These are phyloP conservation scores for Chimonanthus praecox DNA, from an alignment of 164 flowering plant genomes.

Conservation along the genomic window DNA sequence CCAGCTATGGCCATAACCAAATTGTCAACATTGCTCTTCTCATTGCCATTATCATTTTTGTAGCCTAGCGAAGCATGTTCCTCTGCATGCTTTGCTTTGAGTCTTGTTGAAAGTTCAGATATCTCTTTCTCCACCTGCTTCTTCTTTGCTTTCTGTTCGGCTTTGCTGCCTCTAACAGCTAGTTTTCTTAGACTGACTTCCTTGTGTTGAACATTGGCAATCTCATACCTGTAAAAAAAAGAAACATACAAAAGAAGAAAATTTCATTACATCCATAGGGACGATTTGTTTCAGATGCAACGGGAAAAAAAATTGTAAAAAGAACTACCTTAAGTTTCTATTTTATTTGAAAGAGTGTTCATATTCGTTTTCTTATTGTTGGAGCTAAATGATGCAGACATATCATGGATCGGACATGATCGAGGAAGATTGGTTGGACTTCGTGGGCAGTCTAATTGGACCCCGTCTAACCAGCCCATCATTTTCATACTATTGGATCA, in stretches of 20 bases:
- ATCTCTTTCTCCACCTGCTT: constrained; percentile 93
- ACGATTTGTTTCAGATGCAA: background rate
- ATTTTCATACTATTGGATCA: too few species aligned
- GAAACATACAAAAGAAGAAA: background rate
- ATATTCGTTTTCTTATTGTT: too few species aligned
- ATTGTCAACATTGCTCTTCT: constrained; percentile 44
- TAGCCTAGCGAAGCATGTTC: constrained; percentile 83
- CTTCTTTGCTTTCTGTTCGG: constrained; percentile 93
- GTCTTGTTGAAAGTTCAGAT: constrained; percentile 53
- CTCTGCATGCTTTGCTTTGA: constrained; percentile 68
- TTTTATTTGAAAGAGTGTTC: too few species aligned
- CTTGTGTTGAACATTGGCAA: constrained; percentile 61
- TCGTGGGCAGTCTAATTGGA: too few species aligned
- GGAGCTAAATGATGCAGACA: too few species aligned
- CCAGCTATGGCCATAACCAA: constrained; percentile 87
- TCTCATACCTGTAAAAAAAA: constrained; percentile 63
- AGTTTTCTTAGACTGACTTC: constrained; percentile 70
- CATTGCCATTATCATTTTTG: constrained; percentile 23
- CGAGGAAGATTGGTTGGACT: too few species aligned
- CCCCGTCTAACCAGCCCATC: too few species aligned
- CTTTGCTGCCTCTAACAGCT: constrained; percentile 96
- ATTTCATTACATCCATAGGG: background rate
- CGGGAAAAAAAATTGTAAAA: background rate
- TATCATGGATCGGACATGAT: too few species aligned
- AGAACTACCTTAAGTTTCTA: too few species aligned